Evolutionary conservation across 1,284 basidiomycete species (phyloP).

Genomic region (Apiotrichum laibachii): DNA sequence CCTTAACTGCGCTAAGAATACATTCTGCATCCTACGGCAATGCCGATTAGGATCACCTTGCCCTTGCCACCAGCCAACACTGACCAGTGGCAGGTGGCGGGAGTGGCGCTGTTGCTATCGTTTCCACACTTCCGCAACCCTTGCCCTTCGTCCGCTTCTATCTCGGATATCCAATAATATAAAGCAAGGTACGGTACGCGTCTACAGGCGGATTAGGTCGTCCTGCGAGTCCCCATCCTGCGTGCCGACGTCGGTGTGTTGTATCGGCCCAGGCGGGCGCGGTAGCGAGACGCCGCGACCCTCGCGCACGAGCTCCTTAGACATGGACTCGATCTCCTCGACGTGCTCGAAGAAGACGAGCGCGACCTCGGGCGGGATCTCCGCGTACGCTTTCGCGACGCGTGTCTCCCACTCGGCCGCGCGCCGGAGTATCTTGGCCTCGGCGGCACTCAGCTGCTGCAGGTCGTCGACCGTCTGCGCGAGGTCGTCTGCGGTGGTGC

Average conservation of each 20-base stretch:
- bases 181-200: too few species aligned
- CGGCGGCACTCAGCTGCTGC: conserved; percentile 27
- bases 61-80: too few species aligned
- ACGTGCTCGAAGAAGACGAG: conserved; percentile 36
- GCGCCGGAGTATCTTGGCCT: conserved; percentile 39
- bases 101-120: too few species aligned
- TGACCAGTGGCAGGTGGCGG: too few species aligned
- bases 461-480: conserved; percentile 25
- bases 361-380: conserved; percentile 20
- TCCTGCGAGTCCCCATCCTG: too few species aligned
- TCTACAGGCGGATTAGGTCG: too few species aligned
- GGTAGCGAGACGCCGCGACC: not conserved
- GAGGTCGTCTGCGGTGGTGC: conserved; percentile 6
- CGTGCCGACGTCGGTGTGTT: not conserved
- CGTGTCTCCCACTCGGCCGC: conserved; percentile 38
- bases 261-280: not conserved
- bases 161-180: too few species aligned
- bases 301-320: conserved; percentile 9
- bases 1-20: too few species aligned
- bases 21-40: too few species aligned
- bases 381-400: conserved; percentile 21
- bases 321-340: conserved; percentile 30
- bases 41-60: too few species aligned
- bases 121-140: too few species aligned
- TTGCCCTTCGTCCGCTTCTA: too few species aligned